These are phyloP conservation scores for Arachis stenosperma DNA, from an alignment of 306 rosid species.

Conservation along the genomic window DNA sequence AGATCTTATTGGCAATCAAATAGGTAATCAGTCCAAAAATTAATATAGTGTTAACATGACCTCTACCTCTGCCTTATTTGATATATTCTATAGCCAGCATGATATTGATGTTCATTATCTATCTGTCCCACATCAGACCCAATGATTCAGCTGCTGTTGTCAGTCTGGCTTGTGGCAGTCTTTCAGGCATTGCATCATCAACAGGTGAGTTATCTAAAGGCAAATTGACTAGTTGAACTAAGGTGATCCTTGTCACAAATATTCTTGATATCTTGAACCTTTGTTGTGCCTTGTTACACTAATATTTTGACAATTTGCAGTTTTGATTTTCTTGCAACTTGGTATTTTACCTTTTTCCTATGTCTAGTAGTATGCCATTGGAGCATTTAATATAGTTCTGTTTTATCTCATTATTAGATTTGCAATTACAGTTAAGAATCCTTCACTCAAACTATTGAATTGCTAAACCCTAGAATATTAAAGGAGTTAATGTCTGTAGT, in stretches of 20 bases:
- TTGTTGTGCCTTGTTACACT: slow-evolving; percentile 14
- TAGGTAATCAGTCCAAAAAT: slow-evolving; percentile 57
- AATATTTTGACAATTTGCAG: slow-evolving; percentile 19
- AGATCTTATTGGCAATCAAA: slow-evolving; percentile 80
- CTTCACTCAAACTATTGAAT: slow-evolving; percentile 47
- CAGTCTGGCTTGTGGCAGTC: slow-evolving; percentile 95
- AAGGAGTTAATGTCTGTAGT: slow-evolving; percentile 65
- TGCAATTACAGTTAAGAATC: slow-evolving; percentile 42
- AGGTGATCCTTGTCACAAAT: slow-evolving; percentile 15
- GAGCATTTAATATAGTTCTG: slow-evolving; percentile 31
- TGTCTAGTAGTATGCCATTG: slow-evolving; percentile 14
- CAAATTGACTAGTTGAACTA: slow-evolving; percentile 19
- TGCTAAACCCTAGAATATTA: slow-evolving; percentile 44
- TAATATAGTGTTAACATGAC: slow-evolving; percentile 18
- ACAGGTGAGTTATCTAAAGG: slow-evolving; percentile 78
- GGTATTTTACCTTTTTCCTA: slow-evolving; percentile 36
- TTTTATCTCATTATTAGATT: slow-evolving; percentile 36
- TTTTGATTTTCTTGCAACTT: slow-evolving; percentile 36
- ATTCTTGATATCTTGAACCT: slow-evolving; percentile 25
- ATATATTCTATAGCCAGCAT: slow-evolving; percentile 3
- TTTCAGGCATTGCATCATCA: slow-evolving; percentile 96
- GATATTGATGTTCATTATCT: slow-evolving; percentile 27
- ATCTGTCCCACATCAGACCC: slow-evolving; percentile 53
- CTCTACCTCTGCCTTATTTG: slow-evolving; percentile 14
- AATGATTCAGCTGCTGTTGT: slow-evolving; percentile 70